phyloP scores from a whole-genome alignment of 371 early-diverging fungal species.

The Massospora cicadina region DNA sequence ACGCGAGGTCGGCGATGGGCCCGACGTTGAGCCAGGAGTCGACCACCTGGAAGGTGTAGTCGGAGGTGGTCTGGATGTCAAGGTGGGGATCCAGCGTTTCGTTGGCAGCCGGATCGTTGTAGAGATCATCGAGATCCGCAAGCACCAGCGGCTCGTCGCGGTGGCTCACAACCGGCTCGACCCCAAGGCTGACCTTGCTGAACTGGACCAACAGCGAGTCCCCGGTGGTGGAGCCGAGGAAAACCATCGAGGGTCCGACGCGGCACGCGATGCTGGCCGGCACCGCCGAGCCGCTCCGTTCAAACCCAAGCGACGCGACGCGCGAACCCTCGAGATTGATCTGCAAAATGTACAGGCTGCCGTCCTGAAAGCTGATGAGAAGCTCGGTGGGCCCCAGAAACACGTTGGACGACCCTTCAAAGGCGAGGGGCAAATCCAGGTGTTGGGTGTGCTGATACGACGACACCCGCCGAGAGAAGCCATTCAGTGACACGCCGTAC shows the following conservation, averaged over 20 bases:
- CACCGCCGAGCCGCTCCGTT: background rate
- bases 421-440: conserved; percentile 18
- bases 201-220: conserved; percentile 65
- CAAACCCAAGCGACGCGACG: conserved; percentile 1
- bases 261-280: conserved; percentile 14
- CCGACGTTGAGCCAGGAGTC: background rate
- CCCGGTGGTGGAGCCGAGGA: conserved; percentile 60
- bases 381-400: conserved; percentile 29
- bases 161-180: background rate
- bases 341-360: conserved; percentile 48
- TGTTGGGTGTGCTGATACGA: conserved; percentile 1
- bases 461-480: conserved; percentile 21
- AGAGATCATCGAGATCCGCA: conserved; percentile 2
- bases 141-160: background rate
- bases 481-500: conserved; percentile 56
- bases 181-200: background rate
- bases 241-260: conserved; percentile 41
- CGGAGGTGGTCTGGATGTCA: background rate
- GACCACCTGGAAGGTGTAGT: background rate
- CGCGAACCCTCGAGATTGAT: conserved; percentile 40
- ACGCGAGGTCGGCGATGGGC: background rate
- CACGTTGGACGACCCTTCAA: conserved; percentile 36
- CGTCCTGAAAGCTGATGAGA: conserved; percentile 37
- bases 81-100: background rate
- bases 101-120: background rate